Conservation (phyloP, 179 eudicot genomes). For the Patellifolia procumbens region DNA sequence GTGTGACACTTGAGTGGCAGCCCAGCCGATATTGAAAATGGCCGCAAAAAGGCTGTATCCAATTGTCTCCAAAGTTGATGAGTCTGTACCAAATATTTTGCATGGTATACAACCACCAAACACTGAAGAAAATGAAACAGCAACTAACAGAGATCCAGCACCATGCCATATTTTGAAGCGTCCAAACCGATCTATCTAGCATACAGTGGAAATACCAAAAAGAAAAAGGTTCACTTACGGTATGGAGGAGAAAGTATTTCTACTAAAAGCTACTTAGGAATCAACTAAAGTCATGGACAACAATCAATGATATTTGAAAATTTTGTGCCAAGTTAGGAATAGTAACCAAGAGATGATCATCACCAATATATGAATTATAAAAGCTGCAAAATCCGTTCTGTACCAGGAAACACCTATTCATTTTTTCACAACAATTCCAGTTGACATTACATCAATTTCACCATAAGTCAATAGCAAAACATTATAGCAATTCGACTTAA, state of each 20-base stretch:
- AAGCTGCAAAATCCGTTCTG: no score
- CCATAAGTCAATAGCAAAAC: no score
- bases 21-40: constrained; percentile 93
- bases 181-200: constrained; percentile 93
- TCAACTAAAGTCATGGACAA: neutral
- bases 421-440: no score
- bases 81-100: constrained; percentile 69
- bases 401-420: no score
- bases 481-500: no score
- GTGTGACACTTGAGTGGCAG: constrained; percentile 96
- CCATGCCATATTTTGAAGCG: constrained; percentile 93
- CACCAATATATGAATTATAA: no score
- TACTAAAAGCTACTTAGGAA: neutral
- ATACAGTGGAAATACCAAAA: constrained; percentile 8
- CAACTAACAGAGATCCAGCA: constrained; percentile 81
- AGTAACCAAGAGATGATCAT: no score
- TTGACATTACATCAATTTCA: no score
- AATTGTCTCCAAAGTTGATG: constrained; percentile 63
- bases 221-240: neutral
- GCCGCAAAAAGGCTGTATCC: constrained; percentile 89
- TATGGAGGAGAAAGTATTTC: neutral
- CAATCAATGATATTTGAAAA: no score
- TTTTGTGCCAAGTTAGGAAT: no score
- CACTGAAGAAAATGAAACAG: constrained; percentile 94
- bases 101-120: constrained; percentile 91